phyloP scores from a whole-genome alignment of 768 basidiomycete species.

The Mycena metata region DNA sequence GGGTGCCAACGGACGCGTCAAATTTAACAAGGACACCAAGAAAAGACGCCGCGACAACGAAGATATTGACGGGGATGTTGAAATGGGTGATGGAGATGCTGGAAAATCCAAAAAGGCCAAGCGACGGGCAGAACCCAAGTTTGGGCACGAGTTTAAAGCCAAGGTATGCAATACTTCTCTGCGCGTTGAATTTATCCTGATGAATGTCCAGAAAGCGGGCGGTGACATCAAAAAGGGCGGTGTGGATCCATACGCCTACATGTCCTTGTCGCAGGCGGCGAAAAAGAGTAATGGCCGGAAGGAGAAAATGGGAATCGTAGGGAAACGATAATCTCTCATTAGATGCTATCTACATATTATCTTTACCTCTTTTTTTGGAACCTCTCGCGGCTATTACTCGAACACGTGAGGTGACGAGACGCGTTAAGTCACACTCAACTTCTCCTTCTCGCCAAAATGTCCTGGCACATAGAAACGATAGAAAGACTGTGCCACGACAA shows the following conservation, averaged over 20 bases:
- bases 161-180: slow-evolving; percentile 72
- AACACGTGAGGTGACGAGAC: slow-evolving; percentile 14
- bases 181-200: slow-evolving; percentile 26
- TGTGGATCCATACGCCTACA: slow-evolving; percentile 93
- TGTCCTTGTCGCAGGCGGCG: slow-evolving; percentile 86
- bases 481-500: slow-evolving; percentile 19
- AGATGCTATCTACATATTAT: not conserved
- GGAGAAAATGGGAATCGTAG: slow-evolving; percentile 68
- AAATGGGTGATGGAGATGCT: slow-evolving; percentile 80
- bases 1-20: slow-evolving; percentile 85
- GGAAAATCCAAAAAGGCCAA: slow-evolving; percentile 66
- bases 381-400: not conserved
- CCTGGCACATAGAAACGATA: slow-evolving; percentile 5
- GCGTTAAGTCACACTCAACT: not conserved
- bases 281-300: slow-evolving; percentile 65
- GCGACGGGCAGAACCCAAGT: slow-evolving; percentile 60
- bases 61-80: slow-evolving; percentile 73
- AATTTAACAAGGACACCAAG: slow-evolving; percentile 98
- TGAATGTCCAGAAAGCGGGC: slow-evolving; percentile 82
- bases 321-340: slow-evolving; percentile 63
- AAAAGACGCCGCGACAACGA: slow-evolving; percentile 84
- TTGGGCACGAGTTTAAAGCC: slow-evolving; percentile 95
- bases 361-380: too few species aligned
- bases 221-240: slow-evolving; percentile 93
- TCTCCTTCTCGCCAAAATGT: slow-evolving; percentile 12